Evolutionary conservation across 2,329 filamentous ascomycete species (phyloP).

Genomic region (Bimuria novae-zelandiae): DNA sequence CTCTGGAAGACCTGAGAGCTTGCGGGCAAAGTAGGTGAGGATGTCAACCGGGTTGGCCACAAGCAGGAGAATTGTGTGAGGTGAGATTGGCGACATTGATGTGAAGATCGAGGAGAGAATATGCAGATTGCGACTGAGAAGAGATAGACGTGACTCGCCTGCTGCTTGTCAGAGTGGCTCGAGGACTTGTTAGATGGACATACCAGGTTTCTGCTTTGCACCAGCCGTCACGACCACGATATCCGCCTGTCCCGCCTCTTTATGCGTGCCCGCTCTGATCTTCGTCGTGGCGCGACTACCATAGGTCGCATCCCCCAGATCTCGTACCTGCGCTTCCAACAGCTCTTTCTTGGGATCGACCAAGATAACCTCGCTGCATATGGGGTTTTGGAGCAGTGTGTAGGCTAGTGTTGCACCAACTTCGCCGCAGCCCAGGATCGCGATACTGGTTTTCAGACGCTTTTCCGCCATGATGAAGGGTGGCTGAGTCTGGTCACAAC

Average conservation of each 20-base stretch:
- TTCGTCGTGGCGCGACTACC: conserved; percentile 50
- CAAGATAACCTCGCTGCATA: conserved; percentile 58
- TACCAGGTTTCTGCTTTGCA: conserved; percentile 55
- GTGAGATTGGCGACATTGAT: conserved; percentile 55
- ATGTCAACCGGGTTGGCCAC: conserved; percentile 62
- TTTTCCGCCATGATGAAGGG: conserved; percentile 25
- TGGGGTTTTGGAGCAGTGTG: conserved; percentile 56
- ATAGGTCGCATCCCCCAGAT: conserved; percentile 58
- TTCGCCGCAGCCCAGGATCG: conserved; percentile 57
- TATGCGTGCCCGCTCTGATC: conserved; percentile 51
- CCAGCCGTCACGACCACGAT: conserved; percentile 61
- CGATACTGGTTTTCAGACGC: conserved; percentile 48
- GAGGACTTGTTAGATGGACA: neutral
- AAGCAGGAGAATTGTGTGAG: conserved; percentile 55
- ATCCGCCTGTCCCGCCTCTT: conserved; percentile 59
- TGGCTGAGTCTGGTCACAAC: neutral
- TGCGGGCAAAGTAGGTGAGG: conserved; percentile 56
- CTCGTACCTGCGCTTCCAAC: conserved; percentile 56
- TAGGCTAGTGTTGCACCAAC: conserved; percentile 59
- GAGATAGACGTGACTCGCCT: conserved; percentile 53
- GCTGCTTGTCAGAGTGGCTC: neutral
- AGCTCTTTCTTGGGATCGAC: conserved; percentile 56
- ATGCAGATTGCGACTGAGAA: conserved; percentile 54
- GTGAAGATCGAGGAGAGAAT: conserved; percentile 55
- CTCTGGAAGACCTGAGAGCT: conserved; percentile 54